Conservation (phyloP, 345 rosid species). For the Excoecaria agallocha region DNA sequence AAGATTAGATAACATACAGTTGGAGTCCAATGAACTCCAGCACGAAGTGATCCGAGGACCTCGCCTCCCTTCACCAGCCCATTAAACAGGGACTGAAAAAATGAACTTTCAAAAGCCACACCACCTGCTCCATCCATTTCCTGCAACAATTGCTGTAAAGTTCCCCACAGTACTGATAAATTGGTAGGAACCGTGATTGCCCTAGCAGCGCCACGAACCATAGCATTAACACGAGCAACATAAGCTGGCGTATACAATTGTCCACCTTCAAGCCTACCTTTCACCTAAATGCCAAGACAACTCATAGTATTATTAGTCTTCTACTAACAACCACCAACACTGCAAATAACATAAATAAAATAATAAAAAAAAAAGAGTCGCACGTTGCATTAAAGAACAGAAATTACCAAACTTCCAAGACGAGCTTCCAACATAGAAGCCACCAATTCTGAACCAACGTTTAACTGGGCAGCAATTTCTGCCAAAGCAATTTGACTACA, state of each 20-base stretch:
- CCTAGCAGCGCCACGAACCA: slow-evolving; percentile 94
- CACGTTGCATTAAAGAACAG: neutral
- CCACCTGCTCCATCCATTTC: slow-evolving; percentile 91
- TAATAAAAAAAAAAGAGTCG: neutral
- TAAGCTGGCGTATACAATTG: slow-evolving; percentile 92
- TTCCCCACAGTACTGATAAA: slow-evolving; percentile 68
- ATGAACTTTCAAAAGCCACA: slow-evolving; percentile 72
- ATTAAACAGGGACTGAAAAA: slow-evolving; percentile 83
- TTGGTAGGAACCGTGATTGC: slow-evolving; percentile 85
- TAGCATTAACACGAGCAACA: slow-evolving; percentile 87
- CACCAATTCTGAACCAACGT: slow-evolving; percentile 82
- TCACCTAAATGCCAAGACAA: slow-evolving; percentile 50
- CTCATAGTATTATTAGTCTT: slow-evolving; percentile 8
- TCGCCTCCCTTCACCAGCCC: slow-evolving; percentile 72
- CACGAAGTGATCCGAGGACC: slow-evolving; percentile 92
- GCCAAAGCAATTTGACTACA: slow-evolving; percentile 91
- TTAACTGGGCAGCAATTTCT: slow-evolving; percentile 79
- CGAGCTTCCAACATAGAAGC: slow-evolving; percentile 86
- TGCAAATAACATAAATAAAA: too few relatives aligned
- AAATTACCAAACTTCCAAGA: slow-evolving; percentile 73
- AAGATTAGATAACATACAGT: slow-evolving; percentile 51
- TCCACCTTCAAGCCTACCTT: slow-evolving; percentile 99
- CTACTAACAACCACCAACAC: neutral
- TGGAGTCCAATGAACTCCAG: slow-evolving; percentile 97
- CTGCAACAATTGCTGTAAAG: slow-evolving; percentile 76